Base-by-base conservation (phyloP, 1,284 basidiomycete species). In the Prillingera fragicola region DNA sequence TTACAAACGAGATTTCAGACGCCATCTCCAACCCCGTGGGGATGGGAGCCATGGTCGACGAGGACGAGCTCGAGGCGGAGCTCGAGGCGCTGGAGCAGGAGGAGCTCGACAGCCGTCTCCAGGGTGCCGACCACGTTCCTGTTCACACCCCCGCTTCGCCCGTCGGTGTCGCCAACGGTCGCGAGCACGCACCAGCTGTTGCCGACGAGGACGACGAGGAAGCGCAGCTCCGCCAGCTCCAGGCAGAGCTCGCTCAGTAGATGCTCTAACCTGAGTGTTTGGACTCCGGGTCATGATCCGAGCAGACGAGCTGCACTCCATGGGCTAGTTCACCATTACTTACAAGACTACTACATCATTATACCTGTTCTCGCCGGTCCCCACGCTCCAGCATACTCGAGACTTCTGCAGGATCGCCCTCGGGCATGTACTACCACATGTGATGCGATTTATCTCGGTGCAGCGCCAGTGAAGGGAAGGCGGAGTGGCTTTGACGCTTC, bases 1-100 rank as follows among this genome's bases (percentile, higher is more conserved):
- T 96, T 50, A 91, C 91, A 44, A 87, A 87, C 70, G 95, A 99
- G 74, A 90, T 99, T 52, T 87, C 87, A 43, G 85, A 91, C n/a
- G 82, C 87, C 44, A 92, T 98, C 63, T 88, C 89, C 31, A 84
- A 83, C 65, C 87, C 86, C 19, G 72, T 80, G 31, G 80, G 80
- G 50, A 77, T 79, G 59, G 82, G 80, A 40, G 67, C 77, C 51
- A 77, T 82, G 22, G 60, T 82, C 33, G 87, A 90, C 72, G 87
- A 91, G 84, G 86, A 87, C 51, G 87, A 85, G 33, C 77, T 99
- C 51, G 80, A 80, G 64, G 77, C 78, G 31, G 87, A 98, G 67
- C 75, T 99, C 28, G 87, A 85, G 24, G 87, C 90, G 29, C 75
- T 98, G 43, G 92, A 97, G 71, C 85, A 96, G 71, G 87, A 91